phyloP scores from a whole-genome alignment of 495 filamentous ascomycete species.

The Neurospora cerealis region DNA sequence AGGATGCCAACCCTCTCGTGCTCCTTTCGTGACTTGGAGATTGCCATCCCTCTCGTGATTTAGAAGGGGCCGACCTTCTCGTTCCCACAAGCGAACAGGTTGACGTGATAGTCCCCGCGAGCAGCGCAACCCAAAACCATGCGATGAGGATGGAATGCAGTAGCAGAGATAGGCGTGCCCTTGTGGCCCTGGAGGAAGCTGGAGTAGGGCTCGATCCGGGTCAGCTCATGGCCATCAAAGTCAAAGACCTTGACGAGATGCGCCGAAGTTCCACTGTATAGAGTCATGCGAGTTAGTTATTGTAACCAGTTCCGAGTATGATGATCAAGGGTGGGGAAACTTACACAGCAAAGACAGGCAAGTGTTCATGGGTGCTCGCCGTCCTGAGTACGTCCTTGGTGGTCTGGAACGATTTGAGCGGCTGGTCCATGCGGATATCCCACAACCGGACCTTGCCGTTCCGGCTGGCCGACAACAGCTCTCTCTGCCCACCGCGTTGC shows the following conservation, averaged over 20 bases:
- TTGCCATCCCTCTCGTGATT: background rate
- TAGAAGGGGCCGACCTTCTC: constrained; percentile 15
- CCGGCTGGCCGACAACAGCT: constrained; percentile 75
- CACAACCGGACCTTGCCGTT: constrained; percentile 92
- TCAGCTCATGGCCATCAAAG: constrained; percentile 65
- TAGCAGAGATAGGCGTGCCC: constrained; percentile 69
- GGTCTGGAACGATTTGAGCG: constrained; percentile 61
- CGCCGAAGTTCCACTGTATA: constrained; percentile 65
- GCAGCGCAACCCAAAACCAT: constrained; percentile 83
- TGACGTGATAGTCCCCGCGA: constrained; percentile 60
- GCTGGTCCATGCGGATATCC: constrained; percentile 81
- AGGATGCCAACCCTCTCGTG: background rate
- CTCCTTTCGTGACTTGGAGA: background rate
- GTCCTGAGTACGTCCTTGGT: constrained; percentile 74
- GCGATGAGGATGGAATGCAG: constrained; percentile 91
- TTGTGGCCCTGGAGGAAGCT: constrained; percentile 69
- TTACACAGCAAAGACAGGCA: constrained; percentile 93
- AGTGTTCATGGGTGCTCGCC: constrained; percentile 89
- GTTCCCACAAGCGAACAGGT: constrained; percentile 50
- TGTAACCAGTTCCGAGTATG: background rate
- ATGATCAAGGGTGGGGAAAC: constrained; percentile 22
- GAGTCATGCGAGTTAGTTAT: constrained; percentile 16
- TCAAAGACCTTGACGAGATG: constrained; percentile 90
- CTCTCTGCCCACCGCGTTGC: constrained; percentile 87
- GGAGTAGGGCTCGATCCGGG: constrained; percentile 75